Percentiles rank a stretch among this genome's conserved stretches.
phyloP scores from a whole-genome alignment of 2,329 filamentous ascomycete genomes.

The Trichoderma simmonsii region DNA sequence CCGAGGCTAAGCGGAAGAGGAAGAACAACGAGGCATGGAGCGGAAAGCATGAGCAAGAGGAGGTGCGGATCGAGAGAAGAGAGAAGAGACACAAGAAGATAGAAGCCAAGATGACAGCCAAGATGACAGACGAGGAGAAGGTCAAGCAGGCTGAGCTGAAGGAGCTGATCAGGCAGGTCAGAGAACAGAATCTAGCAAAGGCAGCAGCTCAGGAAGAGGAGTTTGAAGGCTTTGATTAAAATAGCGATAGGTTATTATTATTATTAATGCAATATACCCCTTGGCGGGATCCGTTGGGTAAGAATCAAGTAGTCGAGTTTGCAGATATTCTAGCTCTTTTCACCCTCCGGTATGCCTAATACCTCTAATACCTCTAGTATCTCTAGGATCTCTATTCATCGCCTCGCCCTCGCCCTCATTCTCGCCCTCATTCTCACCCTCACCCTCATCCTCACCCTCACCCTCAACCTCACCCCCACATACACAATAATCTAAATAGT shows the following conservation, averaged over 20 bases:
- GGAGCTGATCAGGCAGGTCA: slow-evolving; percentile 61
- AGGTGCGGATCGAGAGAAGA: slow-evolving; percentile 56
- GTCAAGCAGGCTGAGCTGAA: slow-evolving; percentile 60
- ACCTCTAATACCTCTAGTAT: background rate
- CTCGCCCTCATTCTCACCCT: slow-evolving; percentile 15
- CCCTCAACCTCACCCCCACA: background rate
- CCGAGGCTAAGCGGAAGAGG: slow-evolving; percentile 52
- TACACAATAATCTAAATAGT: background rate
- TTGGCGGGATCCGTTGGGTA: background rate
- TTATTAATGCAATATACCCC: background rate
- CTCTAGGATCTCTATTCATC: background rate
- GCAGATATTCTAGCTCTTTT: no score
- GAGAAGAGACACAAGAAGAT: slow-evolving; percentile 63
- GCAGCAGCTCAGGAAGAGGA: slow-evolving; percentile 43
- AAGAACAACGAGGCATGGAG: slow-evolving; percentile 71
- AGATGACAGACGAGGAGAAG: slow-evolving; percentile 70
- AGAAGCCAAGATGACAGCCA: slow-evolving; percentile 59
- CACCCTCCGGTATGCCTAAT: no score
- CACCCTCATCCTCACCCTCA: background rate
- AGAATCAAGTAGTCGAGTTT: background rate
- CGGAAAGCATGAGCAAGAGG: slow-evolving; percentile 64
- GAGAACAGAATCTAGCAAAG: slow-evolving; percentile 52
- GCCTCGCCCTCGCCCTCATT: background rate
- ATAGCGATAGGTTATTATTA: background rate
- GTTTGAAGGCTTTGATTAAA: slow-evolving; percentile 58